Evolutionary conservation across 1,284 basidiomycete genomes (phyloP).

Genomic region (Melampsora americana): DNA sequence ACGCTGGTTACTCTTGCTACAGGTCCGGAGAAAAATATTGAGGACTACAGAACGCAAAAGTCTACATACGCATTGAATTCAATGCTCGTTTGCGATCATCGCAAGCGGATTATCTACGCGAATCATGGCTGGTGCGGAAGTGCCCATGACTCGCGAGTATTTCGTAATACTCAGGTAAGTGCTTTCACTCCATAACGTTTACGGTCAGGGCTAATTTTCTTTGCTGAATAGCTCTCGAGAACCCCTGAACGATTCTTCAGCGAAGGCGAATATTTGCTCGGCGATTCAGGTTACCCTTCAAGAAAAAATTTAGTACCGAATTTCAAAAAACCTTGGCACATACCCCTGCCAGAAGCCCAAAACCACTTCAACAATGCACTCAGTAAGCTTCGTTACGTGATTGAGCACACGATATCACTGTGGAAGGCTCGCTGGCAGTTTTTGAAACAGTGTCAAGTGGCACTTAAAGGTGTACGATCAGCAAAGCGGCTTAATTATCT

Average conservation of each 20-base stretch:
- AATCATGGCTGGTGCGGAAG: slow-evolving; percentile 24
- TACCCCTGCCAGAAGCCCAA: not conserved
- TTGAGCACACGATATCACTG: slow-evolving; percentile 14
- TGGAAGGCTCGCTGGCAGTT: not conserved
- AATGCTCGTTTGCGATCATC: slow-evolving; percentile 12
- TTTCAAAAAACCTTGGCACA: not conserved
- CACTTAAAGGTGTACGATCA: not conserved
- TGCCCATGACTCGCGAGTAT: slow-evolving; percentile 12
- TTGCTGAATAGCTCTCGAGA: not conserved
- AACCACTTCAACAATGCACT: not conserved
- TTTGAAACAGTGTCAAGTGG: not conserved
- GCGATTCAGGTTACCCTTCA: slow-evolving; percentile 16
- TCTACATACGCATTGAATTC: slow-evolving; percentile 12
- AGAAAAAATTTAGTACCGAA: not conserved
- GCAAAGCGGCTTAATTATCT: not conserved
- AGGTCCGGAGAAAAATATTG: not conserved
- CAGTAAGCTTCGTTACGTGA: not conserved
- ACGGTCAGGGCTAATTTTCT: not conserved
- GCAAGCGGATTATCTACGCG: not conserved
- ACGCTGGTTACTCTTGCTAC: slow-evolving; percentile 4
- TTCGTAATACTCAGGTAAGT: not conserved
- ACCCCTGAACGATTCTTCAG: not conserved
- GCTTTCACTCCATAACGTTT: not conserved
- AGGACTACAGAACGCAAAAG: slow-evolving; percentile 19
- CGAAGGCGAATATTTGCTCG: slow-evolving; percentile 11